Evolutionary conservation across 805 yeast genomes (phyloP), one percentile per base, ranked within the genome.

Genomic region (Wilhelminamyces savonicus): DNA sequence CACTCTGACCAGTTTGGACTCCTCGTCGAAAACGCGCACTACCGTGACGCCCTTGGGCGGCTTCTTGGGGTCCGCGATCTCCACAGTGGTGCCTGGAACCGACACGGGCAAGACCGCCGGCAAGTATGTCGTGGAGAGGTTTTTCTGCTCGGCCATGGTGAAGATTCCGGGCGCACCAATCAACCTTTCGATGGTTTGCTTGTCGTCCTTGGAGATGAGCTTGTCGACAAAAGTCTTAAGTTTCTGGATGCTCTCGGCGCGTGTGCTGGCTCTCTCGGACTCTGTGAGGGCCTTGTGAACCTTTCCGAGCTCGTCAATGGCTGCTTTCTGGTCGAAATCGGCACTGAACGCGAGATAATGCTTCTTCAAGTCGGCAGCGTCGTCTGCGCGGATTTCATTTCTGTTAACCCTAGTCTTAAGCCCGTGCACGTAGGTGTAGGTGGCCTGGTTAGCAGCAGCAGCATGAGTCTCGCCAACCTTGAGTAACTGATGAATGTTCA

Each of bases 361-460:
- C 2, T 40, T 25, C 22, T 47, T 43, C 24, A 35, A 25, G 5
- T 34, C 29, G 8, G 39, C 41, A 10, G 36, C 44, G 18, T 58
- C 61, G 7, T 41, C 53, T 20, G 43, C 40, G 3, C 52, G 27
- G 4, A 69, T 39, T 33, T 66, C 69, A 2, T 56, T 59, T 31
- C 58, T 56, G 27, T 50, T 59, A n/a, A 54, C 37, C 8, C 53
- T 40, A 36, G 78, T 54, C 28, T 65, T 62, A 18, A 62, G 40
- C 26, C 69, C 69, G 41, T 68, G 68, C 10, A 66, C 41, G 31
- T 66, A 52, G 43, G 74, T 70, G 44, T 58, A 66, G 13, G 80
- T 76, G 1, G 84, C 67, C 36, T 77, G 75, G 25, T 59, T 62
- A 41, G 68, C 68, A 3, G 94, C 79, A 34, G 77, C 86, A 13